A percentile compares a stretch with the other conserved stretches of the same genome.
Evolutionary conservation across 257 asterid species (phyloP).

Genomic region (Scutellaria galericulata): DNA sequence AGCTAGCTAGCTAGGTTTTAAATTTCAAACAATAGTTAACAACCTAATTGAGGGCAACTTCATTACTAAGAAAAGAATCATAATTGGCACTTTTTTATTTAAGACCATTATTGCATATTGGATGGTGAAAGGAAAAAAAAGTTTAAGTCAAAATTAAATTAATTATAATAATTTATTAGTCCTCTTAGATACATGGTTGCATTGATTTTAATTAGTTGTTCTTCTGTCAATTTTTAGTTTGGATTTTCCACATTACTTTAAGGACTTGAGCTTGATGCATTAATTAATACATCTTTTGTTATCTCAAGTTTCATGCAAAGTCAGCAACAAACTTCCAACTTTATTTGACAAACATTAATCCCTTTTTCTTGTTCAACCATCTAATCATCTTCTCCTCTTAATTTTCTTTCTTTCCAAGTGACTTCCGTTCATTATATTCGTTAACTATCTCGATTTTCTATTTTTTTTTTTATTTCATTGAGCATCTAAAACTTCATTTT

Average conservation of each 20-base stretch:
- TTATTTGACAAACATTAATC: background rate
- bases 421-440: background rate
- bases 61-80: background rate
- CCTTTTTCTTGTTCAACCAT: constrained; percentile 35
- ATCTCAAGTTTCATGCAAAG: constrained; percentile 36
- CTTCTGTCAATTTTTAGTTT: constrained; percentile 18
- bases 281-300: background rate
- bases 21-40: constrained; percentile 7
- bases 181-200: background rate
- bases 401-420: constrained; percentile 23
- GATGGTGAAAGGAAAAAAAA: background rate
- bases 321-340: constrained; percentile 43
- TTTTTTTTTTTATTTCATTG: too few relatives aligned
- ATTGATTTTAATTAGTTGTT: constrained; percentile 24
- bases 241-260: constrained; percentile 1
- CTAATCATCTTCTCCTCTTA: constrained; percentile 6
- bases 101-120: too few relatives aligned
- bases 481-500: too few relatives aligned
- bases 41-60: background rate
- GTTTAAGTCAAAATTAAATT: background rate
- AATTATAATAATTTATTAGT: background rate
- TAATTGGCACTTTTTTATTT: background rate
- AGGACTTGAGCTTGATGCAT: constrained; percentile 29
- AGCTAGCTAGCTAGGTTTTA: too few relatives aligned
- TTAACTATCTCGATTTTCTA: too few relatives aligned